Evolutionary conservation across 805 yeast species (phyloP).

Genomic region (Saccharomycopsis fermentans): DNA sequence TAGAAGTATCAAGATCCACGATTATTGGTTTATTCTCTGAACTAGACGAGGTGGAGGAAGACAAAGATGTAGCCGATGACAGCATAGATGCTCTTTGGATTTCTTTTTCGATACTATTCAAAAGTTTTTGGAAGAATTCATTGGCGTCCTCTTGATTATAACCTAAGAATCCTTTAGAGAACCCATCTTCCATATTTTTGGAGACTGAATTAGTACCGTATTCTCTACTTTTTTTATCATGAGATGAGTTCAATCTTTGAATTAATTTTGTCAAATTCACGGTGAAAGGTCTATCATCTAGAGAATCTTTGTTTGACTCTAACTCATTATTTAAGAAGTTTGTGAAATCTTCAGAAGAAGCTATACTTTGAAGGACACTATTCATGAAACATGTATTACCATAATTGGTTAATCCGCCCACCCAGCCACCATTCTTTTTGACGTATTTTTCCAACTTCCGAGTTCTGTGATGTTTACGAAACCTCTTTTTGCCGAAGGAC

Average conservation of each 20-base stretch:
- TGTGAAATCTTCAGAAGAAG: slow-evolving; percentile 55
- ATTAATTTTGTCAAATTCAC: slow-evolving; percentile 36
- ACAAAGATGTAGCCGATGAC: background rate
- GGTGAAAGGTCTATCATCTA: slow-evolving; percentile 3
- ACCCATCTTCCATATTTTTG: slow-evolving; percentile 66
- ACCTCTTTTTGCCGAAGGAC: slow-evolving; percentile 1
- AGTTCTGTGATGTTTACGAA: background rate
- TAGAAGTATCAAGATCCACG: slow-evolving; percentile 18
- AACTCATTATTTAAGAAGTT: slow-evolving; percentile 43
- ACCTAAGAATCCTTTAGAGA: slow-evolving; percentile 67
- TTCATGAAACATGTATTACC: slow-evolving; percentile 96
- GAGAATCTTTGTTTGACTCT: background rate
- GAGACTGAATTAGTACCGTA: slow-evolving; percentile 52
- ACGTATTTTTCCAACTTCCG: background rate
- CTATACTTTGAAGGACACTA: slow-evolving; percentile 73
- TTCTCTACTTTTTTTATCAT: slow-evolving; percentile 43
- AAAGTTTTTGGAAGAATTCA: slow-evolving; percentile 78
- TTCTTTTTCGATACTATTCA: slow-evolving; percentile 57
- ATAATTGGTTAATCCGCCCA: slow-evolving; percentile 82
- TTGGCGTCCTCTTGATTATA: slow-evolving; percentile 96
- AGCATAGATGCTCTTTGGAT: slow-evolving; percentile 26
- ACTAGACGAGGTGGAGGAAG: background rate
- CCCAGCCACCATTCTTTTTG: slow-evolving; percentile 49
- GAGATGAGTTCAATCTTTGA: slow-evolving; percentile 43
- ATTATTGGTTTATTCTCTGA: slow-evolving; percentile 21